A percentile compares a stretch with the other conserved stretches of the same genome.
Evolutionary conservation across 352 stramenopile genomes (phyloP).

Genomic region (Phytopythium aichiense): DNA sequence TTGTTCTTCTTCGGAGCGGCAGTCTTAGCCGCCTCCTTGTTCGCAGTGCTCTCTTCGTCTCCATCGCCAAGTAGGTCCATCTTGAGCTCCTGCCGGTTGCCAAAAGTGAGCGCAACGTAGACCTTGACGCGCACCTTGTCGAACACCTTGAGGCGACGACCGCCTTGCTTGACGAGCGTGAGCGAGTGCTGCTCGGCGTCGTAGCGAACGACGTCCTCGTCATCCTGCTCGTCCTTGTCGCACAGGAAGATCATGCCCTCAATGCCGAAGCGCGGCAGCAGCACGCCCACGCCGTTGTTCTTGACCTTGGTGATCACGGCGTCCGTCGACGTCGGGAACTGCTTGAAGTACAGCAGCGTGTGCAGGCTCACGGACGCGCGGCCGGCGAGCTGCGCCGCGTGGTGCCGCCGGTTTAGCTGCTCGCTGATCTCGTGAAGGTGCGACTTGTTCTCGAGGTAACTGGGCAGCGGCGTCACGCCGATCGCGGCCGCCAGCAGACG

Average conservation of each 20-base stretch:
- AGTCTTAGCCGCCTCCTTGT: neutral
- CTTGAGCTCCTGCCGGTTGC: slow-evolving; percentile 82
- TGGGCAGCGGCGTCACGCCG: slow-evolving; percentile 92
- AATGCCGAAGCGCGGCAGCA: slow-evolving; percentile 98
- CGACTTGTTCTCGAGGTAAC: slow-evolving; percentile 91
- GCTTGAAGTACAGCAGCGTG: slow-evolving; percentile 97
- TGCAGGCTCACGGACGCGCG: slow-evolving; percentile 96
- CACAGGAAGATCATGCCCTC: slow-evolving; percentile 94
- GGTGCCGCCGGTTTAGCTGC: slow-evolving; percentile 97
- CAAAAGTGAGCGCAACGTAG: slow-evolving; percentile 69
- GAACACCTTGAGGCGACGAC: slow-evolving; percentile 71
- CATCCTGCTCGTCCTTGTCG: slow-evolving; percentile 61
- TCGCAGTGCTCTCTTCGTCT: slow-evolving; percentile 16
- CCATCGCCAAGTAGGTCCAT: slow-evolving; percentile 69
- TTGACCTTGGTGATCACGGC: slow-evolving; percentile 96
- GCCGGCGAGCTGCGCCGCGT: slow-evolving; percentile 95
- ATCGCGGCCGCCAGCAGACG: slow-evolving; percentile 96
- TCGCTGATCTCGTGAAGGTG: slow-evolving; percentile 95
- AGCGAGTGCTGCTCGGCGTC: slow-evolving; percentile 54
- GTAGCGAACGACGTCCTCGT: slow-evolving; percentile 51
- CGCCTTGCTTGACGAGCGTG: slow-evolving; percentile 46
- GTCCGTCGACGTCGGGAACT: slow-evolving; percentile 75
- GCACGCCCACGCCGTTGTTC: slow-evolving; percentile 93
- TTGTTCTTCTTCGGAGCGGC: neutral
- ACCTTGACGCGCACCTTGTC: slow-evolving; percentile 77